These are phyloP conservation scores for Taiozyma sp. DNA, from an alignment of 1,139 yeast genomes.

Conservation along the genomic window DNA sequence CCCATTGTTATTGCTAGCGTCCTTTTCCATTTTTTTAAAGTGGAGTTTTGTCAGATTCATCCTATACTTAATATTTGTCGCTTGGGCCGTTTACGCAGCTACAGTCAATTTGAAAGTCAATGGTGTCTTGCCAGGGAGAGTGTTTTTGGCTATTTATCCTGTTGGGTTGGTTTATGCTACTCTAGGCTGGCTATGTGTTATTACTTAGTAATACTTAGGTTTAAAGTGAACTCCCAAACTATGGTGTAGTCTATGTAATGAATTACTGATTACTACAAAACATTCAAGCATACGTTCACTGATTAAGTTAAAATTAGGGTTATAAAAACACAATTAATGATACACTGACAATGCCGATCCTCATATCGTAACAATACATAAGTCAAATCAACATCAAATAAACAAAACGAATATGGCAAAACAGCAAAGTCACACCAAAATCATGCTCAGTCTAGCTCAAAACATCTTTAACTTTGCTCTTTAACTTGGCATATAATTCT, in stretches of 20 bases:
- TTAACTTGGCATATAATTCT: neutral
- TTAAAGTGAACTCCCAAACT: neutral
- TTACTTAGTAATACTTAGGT: slow-evolving; percentile 37
- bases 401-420: neutral
- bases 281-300: neutral
- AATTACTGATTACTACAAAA: neutral
- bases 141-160: slow-evolving; percentile 73
- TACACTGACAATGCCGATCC: neutral
- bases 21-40: slow-evolving; percentile 51
- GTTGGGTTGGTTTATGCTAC: slow-evolving; percentile 71
- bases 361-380: neutral
- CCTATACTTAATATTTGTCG: slow-evolving; percentile 46
- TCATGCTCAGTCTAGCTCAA: neutral
- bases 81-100: slow-evolving; percentile 75
- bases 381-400: neutral
- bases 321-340: neutral
- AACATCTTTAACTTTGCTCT: neutral
- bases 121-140: slow-evolving; percentile 66
- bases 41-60: slow-evolving; percentile 53
- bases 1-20: slow-evolving; percentile 66
- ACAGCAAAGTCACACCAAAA: neutral
- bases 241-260: no score
- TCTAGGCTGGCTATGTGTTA: slow-evolving; percentile 75
- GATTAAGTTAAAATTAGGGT: neutral
- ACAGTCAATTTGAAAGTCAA: slow-evolving; percentile 61